These are phyloP conservation scores for Thelonectria olida DNA, from an alignment of 2,329 filamentous ascomycete species.

Conservation along the genomic window DNA sequence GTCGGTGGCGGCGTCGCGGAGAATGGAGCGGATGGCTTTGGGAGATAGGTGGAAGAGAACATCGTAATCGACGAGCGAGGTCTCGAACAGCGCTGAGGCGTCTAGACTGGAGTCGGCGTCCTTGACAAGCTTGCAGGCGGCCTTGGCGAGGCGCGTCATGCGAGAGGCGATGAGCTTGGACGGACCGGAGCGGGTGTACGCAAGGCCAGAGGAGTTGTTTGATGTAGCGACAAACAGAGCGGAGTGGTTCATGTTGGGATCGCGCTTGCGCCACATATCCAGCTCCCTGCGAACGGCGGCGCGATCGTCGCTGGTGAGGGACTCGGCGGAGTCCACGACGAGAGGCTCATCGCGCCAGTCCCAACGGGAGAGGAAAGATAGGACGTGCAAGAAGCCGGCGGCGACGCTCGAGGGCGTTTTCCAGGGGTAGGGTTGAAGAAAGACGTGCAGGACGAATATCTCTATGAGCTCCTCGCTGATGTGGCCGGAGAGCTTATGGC, in stretches of 20 bases:
- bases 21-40: conserved; percentile 57
- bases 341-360: conserved; percentile 90
- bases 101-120: conserved; percentile 63
- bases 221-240: conserved; percentile 85
- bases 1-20: conserved; percentile 49
- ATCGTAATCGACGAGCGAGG: conserved; percentile 81
- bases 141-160: conserved; percentile 83
- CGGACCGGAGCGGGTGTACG: conserved; percentile 78
- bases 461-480: conserved; percentile 85
- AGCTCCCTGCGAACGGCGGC: conserved; percentile 75
- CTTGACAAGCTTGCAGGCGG: conserved; percentile 71
- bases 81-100: conserved; percentile 69
- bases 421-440: conserved; percentile 86
- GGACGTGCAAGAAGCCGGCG: conserved; percentile 82
- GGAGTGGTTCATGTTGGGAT: conserved; percentile 86
- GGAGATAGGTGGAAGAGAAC: conserved; percentile 79
- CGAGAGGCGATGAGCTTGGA: conserved; percentile 85
- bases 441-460: conserved; percentile 79
- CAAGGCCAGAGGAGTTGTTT: conserved; percentile 78
- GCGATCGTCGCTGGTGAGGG: conserved; percentile 69
- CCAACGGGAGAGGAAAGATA: conserved; percentile 85
- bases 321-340: conserved; percentile 74
- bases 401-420: conserved; percentile 77
- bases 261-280: conserved; percentile 85
- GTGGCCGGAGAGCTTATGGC: conserved; percentile 81